Evolutionary conservation across 164 flowering plant genomes (phyloP), one percentile per base, ranked within the genome.

Genomic region (Tinospora cordifolia): DNA sequence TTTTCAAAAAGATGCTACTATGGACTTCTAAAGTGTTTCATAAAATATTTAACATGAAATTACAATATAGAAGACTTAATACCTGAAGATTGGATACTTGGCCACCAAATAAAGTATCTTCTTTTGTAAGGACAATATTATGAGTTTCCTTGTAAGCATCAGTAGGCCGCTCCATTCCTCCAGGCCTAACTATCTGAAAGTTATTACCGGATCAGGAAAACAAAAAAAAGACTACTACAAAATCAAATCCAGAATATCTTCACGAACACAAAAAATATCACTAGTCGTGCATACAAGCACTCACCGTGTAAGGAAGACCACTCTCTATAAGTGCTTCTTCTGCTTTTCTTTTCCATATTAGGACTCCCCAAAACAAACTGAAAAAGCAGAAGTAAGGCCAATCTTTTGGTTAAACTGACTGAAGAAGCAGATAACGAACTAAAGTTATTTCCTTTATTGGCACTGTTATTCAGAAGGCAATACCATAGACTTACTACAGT

Each of bases 81-180:
- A 91, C 98, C 96, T 94, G 98, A 75, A 94, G 95, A 79, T 88
- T 94, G 57, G 98, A 94, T 65, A 94, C 98, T 79, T 72, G 97
- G 64, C 98, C 98, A 67, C 98, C 97, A 84, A 94, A 91, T 75
- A 87, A 79, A 72, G 88, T 90, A 73, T 91, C 97, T 80, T 86
- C 98, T 54, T 68, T 74, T 62, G 93, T 84, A 60, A 94, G 92
- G 66, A 84, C 77, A 57, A 88, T 59, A 73, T 94, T 91, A 76
- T 94, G 98, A 71, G 98, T 94, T 80, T 87, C 88, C 79, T 94
- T 94, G 83, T 73, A 94, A 69, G 93, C 81, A 85, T 94, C 98
- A 62, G 98, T 94, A 10, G 98, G 98, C 36, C 98, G 83, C 78
- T 94, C 98, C 98, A 94, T 94, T 62, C 98, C 98, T 75, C 98